Evolutionary conservation across 2,329 filamentous ascomycete genomes (phyloP).

Genomic region (Madurella mycetomatis): DNA sequence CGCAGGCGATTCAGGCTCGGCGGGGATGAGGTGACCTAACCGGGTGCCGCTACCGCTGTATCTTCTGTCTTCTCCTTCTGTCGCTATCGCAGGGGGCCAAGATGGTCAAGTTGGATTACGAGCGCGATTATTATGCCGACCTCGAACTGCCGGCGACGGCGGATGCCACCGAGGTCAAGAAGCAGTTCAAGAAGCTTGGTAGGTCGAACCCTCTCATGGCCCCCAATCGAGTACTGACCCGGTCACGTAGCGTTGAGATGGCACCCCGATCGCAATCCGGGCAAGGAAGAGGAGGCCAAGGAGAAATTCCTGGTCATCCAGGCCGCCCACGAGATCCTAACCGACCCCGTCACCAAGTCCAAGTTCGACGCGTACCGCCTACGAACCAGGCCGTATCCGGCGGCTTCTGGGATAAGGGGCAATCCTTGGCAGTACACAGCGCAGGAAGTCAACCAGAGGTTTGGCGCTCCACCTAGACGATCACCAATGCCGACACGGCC

Average conservation of each 20-base stretch:
- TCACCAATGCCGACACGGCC: conserved; percentile 24
- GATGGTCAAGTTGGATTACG: conserved; percentile 66
- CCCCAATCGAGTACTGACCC: conserved; percentile 13
- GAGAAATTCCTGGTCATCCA: conserved; percentile 83
- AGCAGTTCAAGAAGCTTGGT: conserved; percentile 81
- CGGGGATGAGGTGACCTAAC: conserved; percentile 1
- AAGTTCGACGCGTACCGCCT: conserved; percentile 50
- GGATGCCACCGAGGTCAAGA: conserved; percentile 72
- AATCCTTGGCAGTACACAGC: conserved; percentile 53
- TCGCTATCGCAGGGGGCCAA: conserved; percentile 28
- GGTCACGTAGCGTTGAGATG: conserved; percentile 65
- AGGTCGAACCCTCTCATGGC: conserved; percentile 25
- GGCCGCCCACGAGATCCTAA: conserved; percentile 72
- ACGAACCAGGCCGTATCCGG: conserved; percentile 38
- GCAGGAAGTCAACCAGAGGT: conserved; percentile 35
- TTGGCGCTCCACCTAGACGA: conserved; percentile 39
- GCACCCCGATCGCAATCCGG: conserved; percentile 85
- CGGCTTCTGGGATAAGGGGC: conserved; percentile 52
- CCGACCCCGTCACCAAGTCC: conserved; percentile 45
- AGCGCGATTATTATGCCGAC: conserved; percentile 80
- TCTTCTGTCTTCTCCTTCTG: conserved; percentile 1
- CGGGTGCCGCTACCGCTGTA: neutral
- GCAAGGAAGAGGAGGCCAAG: conserved; percentile 73
- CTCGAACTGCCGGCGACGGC: conserved; percentile 66
- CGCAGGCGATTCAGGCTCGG: neutral